Evolutionary conservation across 148 eudicot species (phyloP), one percentile per base, ranked within the genome.

Genomic region (Rhododendron simsii): DNA sequence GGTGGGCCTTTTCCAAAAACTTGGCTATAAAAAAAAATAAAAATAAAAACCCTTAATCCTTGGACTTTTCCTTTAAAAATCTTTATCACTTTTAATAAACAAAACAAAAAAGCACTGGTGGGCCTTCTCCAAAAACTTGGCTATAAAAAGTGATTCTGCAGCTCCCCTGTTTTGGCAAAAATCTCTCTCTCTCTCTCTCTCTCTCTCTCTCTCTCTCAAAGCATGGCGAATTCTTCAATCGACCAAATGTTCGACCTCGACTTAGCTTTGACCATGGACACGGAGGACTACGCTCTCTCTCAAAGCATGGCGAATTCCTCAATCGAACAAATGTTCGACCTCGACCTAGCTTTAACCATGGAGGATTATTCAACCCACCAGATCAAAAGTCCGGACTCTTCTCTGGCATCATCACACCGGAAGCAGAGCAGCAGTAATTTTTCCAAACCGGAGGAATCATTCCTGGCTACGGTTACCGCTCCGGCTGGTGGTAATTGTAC

Each of bases 281-380:
- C 78, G 81, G 45, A 41, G 8, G 7, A 41, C 45, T 5, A 41
- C 45, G 6, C 45, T 41, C 45, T 6, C 45, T 41, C 45, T 0
- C 45, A 41, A n/a, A 44, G 20, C n/a, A 84, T 20, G 87, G 67
- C 45, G 26, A 33, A 76, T 44, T 37, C 33, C 10, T 85, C 67
- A n/a, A 39, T 61, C 18, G 45, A 84, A 35, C 37, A 57, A 0
- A 81, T 71, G 76, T 71, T 71, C 76, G 76, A 71, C 76, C 92
- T 92, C 4, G 94, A 92, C 84, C 87, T 89, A 63, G 94, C 94
- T 2, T 87, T 92, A 3, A 83, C 91, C 6, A 61, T 81, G 81
- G 84, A 50, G 51, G 78, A 37, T 41, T 33, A 74, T 61, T 7
- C 71, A 85, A n/a, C 21, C 50, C 48, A n/a, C 63, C n/a, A 26